These are phyloP conservation scores for Populus nigra DNA, from an alignment of 345 rosid species.

Conservation along the genomic window DNA sequence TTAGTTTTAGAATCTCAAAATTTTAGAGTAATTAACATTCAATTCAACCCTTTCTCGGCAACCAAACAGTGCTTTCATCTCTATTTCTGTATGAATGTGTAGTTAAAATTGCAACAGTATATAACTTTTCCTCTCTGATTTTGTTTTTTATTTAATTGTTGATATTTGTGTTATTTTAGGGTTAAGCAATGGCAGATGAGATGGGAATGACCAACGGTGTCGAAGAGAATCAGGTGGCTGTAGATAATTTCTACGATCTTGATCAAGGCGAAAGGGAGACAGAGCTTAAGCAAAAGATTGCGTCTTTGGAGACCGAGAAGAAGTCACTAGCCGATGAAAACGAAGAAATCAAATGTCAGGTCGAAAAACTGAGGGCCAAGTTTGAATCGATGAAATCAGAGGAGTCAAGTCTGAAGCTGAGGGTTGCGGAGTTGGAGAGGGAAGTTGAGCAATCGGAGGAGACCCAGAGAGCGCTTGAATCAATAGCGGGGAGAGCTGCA, in stretches of 20 bases:
- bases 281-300: constrained; percentile 35
- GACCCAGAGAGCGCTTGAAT: constrained; percentile 45
- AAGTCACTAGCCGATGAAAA: constrained; percentile 39
- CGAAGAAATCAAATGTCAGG: constrained; percentile 34
- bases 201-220: constrained; percentile 34
- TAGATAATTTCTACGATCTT: constrained; percentile 31
- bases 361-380: constrained; percentile 32
- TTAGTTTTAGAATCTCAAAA: neutral
- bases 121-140: neutral
- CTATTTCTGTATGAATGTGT: neutral
- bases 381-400: constrained; percentile 39
- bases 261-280: constrained; percentile 31
- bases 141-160: neutral
- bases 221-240: constrained; percentile 26
- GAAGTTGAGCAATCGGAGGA: constrained; percentile 55
- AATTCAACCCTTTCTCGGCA: neutral
- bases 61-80: neutral
- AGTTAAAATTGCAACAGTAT: neutral
- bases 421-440: constrained; percentile 38
- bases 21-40: neutral
- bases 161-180: constrained; percentile 1
- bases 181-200: constrained; percentile 44
- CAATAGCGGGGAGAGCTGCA: constrained; percentile 48
- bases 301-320: constrained; percentile 52
- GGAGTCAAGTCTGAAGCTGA: constrained; percentile 38